These are phyloP conservation scores for Diaporthe amygdali DNA, from an alignment of 2,329 filamentous ascomycete genomes.

Conservation along the genomic window DNA sequence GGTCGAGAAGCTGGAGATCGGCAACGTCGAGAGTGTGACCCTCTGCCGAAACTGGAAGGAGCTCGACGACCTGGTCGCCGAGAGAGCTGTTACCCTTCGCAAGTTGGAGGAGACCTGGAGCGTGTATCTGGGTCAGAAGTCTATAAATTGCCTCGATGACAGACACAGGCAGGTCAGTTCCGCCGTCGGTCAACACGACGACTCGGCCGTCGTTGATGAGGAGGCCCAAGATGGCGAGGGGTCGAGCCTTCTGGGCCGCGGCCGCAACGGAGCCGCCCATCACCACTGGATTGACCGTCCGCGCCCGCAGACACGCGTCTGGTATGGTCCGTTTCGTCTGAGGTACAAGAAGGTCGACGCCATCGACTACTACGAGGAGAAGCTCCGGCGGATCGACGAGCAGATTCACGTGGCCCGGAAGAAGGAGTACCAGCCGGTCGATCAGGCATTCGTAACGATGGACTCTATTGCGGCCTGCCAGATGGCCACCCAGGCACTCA, in stretches of 20 bases:
- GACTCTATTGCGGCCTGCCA: slow-evolving; percentile 91
- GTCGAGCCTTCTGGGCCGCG: slow-evolving; percentile 24
- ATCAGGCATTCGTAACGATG: slow-evolving; percentile 96
- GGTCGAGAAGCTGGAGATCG: slow-evolving; percentile 86
- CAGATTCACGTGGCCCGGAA: slow-evolving; percentile 72
- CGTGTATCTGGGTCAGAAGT: slow-evolving; percentile 68
- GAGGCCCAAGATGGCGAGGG: slow-evolving; percentile 47
- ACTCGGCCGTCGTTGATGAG: slow-evolving; percentile 39
- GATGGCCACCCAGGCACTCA: slow-evolving; percentile 93
- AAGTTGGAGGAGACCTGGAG: slow-evolving; percentile 86
- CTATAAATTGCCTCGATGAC: slow-evolving; percentile 36
- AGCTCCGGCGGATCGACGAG: slow-evolving; percentile 78
- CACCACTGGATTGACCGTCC: slow-evolving; percentile 51
- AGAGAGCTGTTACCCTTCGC: slow-evolving; percentile 69
- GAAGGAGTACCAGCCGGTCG: slow-evolving; percentile 77
- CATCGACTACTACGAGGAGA: slow-evolving; percentile 93
- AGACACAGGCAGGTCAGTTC: background rate
- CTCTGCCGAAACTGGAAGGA: slow-evolving; percentile 87
- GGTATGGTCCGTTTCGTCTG: slow-evolving; percentile 78
- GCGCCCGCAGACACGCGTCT: slow-evolving; percentile 74
- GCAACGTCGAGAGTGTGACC: slow-evolving; percentile 85
- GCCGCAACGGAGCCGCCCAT: slow-evolving; percentile 26
- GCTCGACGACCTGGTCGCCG: slow-evolving; percentile 75
- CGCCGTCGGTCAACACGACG: slow-evolving; percentile 29
- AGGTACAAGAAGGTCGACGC: slow-evolving; percentile 80